Conservation (phyloP, 495 filamentous ascomycete genomes). For the Choiromyces venosus region DNA sequence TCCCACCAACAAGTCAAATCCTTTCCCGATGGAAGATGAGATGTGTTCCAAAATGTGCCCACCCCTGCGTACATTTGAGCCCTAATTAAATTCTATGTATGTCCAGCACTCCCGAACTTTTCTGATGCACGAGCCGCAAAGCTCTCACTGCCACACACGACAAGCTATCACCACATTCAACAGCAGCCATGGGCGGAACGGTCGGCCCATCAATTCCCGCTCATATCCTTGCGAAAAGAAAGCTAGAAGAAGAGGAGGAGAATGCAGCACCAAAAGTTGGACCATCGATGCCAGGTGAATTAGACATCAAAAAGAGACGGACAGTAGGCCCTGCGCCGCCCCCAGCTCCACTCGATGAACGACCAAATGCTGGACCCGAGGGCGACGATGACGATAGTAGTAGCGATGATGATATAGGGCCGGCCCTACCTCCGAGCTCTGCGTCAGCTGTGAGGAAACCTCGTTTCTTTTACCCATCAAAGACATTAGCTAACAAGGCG, state of each 20-base stretch:
- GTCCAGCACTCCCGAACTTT: neutral
- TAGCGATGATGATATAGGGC: slow-evolving; percentile 69
- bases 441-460: slow-evolving; percentile 36
- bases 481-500: slow-evolving; percentile 3
- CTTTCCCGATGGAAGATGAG: slow-evolving; percentile 8
- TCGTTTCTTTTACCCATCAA: neutral
- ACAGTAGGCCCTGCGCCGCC: slow-evolving; percentile 52
- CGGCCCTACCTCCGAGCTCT: slow-evolving; percentile 61
- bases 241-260: slow-evolving; percentile 42
- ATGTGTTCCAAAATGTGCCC: slow-evolving; percentile 31
- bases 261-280: slow-evolving; percentile 36
- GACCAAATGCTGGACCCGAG: slow-evolving; percentile 41
- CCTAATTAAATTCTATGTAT: slow-evolving; percentile 9
- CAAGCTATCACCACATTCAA: slow-evolving; percentile 13
- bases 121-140: slow-evolving; percentile 8
- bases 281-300: slow-evolving; percentile 39
- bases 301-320: slow-evolving; percentile 47
- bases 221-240: slow-evolving; percentile 45
- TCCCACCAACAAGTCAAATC: neutral
- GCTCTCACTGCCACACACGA: slow-evolving; percentile 9
- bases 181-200: slow-evolving; percentile 31
- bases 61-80: slow-evolving; percentile 14
- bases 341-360: slow-evolving; percentile 52
- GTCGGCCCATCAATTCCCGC: slow-evolving; percentile 45
- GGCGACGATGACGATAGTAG: slow-evolving; percentile 43